Evolutionary conservation across 2,329 filamentous ascomycete species (phyloP).

Genomic region (Scedosporium boydii): DNA sequence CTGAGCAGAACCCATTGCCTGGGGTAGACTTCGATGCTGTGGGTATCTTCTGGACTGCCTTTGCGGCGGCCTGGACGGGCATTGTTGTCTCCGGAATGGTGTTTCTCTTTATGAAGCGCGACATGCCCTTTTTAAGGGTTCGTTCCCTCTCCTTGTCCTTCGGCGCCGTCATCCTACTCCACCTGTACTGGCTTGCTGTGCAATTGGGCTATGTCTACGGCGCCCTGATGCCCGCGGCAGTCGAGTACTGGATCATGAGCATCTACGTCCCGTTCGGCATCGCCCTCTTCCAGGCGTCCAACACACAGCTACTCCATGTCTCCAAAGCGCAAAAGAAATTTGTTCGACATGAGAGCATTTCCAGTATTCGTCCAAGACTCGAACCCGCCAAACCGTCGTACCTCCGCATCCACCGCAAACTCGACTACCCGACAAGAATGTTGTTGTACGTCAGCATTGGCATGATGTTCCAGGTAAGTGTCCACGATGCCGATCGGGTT

Average conservation of each 20-base stretch:
- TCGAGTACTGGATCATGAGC: constrained; percentile 59
- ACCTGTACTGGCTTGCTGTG: constrained; percentile 32
- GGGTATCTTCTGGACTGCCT: constrained; percentile 30
- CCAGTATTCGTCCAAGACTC: constrained; percentile 12
- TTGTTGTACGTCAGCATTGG: constrained; percentile 40
- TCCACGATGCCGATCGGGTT: not conserved
- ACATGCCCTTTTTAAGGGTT: constrained; percentile 30
- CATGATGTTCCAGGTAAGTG: constrained; percentile 45
- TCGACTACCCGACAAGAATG: constrained; percentile 39
- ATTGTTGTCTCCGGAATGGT: constrained; percentile 28
- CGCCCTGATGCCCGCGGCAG: constrained; percentile 35
- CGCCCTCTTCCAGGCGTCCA: constrained; percentile 55
- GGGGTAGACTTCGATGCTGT: constrained; percentile 20
- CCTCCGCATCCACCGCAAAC: constrained; percentile 24
- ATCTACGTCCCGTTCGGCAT: constrained; percentile 56
- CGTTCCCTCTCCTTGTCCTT: constrained; percentile 31
- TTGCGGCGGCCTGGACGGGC: constrained; percentile 27
- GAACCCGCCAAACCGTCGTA: constrained; percentile 16
- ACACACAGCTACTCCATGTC: constrained; percentile 50
- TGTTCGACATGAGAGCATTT: constrained; percentile 13
- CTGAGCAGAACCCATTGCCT: not conserved
- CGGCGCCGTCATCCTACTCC: constrained; percentile 27
- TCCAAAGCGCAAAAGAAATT: constrained; percentile 43
- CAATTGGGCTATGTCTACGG: constrained; percentile 28
- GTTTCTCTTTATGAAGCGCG: constrained; percentile 28